These are phyloP conservation scores for Mycena epipterygia DNA, from an alignment of 768 basidiomycete species.

Conservation along the genomic window DNA sequence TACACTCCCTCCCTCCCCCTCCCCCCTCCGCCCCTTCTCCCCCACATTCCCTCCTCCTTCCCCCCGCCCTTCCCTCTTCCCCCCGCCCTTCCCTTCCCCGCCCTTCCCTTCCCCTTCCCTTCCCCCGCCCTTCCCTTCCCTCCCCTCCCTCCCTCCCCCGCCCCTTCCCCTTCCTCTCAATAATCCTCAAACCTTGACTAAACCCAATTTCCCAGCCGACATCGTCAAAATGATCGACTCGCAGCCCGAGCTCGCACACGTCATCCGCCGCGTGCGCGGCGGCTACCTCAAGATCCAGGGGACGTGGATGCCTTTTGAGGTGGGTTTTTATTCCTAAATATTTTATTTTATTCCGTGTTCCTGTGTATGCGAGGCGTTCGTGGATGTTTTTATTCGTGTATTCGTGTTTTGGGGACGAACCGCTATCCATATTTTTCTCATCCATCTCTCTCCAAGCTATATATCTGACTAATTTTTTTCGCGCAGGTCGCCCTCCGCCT, in stretches of 20 bases:
- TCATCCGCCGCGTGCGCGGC: slow-evolving; percentile 87
- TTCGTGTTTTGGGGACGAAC: no score
- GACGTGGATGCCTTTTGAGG: slow-evolving; percentile 95
- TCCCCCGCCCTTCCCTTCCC: no score
- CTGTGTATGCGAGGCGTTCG: neutral
- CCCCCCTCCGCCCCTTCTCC: no score
- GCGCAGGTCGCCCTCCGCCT: slow-evolving; percentile 81
- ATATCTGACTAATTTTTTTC: slow-evolving; percentile 26
- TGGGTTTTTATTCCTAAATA: slow-evolving; percentile 45
- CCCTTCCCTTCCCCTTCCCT: no score
- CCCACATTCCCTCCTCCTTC: no score
- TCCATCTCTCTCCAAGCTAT: neutral
- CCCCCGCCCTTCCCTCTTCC: no score
- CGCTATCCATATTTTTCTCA: no score
- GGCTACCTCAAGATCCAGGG: slow-evolving; percentile 94
- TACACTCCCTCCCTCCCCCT: no score
- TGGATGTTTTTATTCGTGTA: no score
- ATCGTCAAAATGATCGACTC: slow-evolving; percentile 95
- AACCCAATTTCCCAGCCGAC: no score
- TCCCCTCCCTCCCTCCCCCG: no score
- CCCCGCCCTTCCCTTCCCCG: no score
- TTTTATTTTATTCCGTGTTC: neutral
- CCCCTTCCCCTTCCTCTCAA: neutral
- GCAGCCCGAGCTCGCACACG: slow-evolving; percentile 86
- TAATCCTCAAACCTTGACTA: neutral